Evolutionary conservation across 345 rosid species (phyloP), one percentile per base, ranked within the genome.

Genomic region (Salix viminalis): DNA sequence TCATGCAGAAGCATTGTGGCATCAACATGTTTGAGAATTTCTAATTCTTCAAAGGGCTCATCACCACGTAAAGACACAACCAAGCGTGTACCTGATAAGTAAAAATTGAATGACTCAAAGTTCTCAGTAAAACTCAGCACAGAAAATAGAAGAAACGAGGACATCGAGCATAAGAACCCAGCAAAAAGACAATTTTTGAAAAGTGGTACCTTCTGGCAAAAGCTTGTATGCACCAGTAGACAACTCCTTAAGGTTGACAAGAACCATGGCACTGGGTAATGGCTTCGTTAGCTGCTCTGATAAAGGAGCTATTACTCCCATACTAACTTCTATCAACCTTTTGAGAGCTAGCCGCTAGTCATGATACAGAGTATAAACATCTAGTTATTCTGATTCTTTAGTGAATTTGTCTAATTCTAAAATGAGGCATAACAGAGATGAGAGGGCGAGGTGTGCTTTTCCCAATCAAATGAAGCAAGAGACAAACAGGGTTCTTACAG

Each of bases 271-370:
- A 79, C 93, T 87, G 67, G 99, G 97, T 77, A 96, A 83, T 42
- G 99, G 98, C 80, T 93, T 96, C 67, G 93, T 96, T 58, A 96
- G 89, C 83, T 96, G 99, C 85, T 96, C 99, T 21, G 98, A 87
- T 79, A 96, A 83, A 80, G 99, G 99, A 70, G 90, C 79, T 76
- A 93, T 90, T 21, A 96, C 90, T 62, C 99, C 99, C 97, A 96
- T 90, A 83, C 97, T 93, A 71, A 93, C 83, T 75, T 93, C 99
- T 52, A 93, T 84, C 91, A 96, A 84, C 83, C 99, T 84, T 80
- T 91, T 93, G 80, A 96, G 99, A 78, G 98, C 92, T 39, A 96
- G 88, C 73, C 97, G 89, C 98, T 96, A 92, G 42, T 75, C 56
- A 85, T 26, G 50, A 73, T 2, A 76, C 16, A 84, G 79, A 65